A percentile compares a stretch with the other conserved stretches of the same genome.
These are phyloP conservation scores for Pseudopithomyces maydicus DNA, from an alignment of 2,329 filamentous ascomycete genomes.

Conservation along the genomic window DNA sequence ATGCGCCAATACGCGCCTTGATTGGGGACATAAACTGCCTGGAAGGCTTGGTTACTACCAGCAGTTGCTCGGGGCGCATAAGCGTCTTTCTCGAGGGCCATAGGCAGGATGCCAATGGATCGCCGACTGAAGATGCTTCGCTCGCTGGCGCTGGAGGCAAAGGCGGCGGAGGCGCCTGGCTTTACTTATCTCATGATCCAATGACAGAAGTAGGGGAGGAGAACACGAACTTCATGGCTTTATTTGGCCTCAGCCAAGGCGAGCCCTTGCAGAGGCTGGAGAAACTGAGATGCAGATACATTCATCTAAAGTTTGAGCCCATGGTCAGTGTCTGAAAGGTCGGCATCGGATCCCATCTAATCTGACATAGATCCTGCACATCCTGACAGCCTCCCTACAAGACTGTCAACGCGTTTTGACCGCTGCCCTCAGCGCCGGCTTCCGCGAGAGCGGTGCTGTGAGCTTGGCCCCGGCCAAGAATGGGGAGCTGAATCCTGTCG, in stretches of 20 bases:
- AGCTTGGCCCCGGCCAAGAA: slow-evolving; percentile 56
- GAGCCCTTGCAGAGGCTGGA: slow-evolving; percentile 6
- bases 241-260: slow-evolving; percentile 47
- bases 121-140: slow-evolving; percentile 23
- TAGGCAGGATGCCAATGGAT: slow-evolving; percentile 47
- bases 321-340: slow-evolving; percentile 67
- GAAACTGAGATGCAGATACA: slow-evolving; percentile 48
- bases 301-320: slow-evolving; percentile 93
- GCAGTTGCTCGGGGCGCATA: slow-evolving; percentile 86
- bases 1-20: slow-evolving; percentile 75
- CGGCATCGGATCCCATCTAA: slow-evolving; percentile 22
- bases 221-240: slow-evolving; percentile 20
- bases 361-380: slow-evolving; percentile 75
- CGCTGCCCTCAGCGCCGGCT: slow-evolving; percentile 80
- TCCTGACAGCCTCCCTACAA: slow-evolving; percentile 75
- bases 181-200: slow-evolving; percentile 86
- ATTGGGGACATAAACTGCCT: slow-evolving; percentile 78
- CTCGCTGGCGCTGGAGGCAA: slow-evolving; percentile 77
- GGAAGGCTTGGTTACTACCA: slow-evolving; percentile 84
- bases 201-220: slow-evolving; percentile 46
- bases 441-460: slow-evolving; percentile 86
- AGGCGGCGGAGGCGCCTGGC: slow-evolving; percentile 76
- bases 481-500: slow-evolving; percentile 67
- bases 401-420: slow-evolving; percentile 78
- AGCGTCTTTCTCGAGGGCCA: slow-evolving; percentile 86